Base-by-base conservation (phyloP, 345 rosid genomes). In the thale cress (Arabidopsis thaliana) region DNA sequence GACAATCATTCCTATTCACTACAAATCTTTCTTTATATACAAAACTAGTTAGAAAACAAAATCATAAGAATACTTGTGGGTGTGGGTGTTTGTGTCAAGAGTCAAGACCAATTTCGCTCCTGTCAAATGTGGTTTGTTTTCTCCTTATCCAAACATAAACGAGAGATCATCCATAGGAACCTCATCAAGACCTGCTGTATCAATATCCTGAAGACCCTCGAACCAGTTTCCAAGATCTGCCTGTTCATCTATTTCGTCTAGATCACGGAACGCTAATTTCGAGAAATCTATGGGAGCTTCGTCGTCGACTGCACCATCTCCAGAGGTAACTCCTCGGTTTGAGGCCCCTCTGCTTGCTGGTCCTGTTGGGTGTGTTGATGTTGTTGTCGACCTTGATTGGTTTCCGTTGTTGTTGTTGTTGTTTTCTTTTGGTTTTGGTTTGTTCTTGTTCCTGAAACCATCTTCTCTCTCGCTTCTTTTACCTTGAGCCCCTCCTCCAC, bases 131-230 rank as follows among this genome's bases (percentile, higher is more conserved):
- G n/a, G n/a, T 51, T 51, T 37, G 6, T 8, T 16, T 30, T 14
- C 14, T 38, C 6, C 44, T 33, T 56, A 77, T 40, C 80, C 80
- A 50, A 77, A 77, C 80, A 77, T 71, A 8, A 77, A 77, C 0
- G 88, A 75, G 33, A 96, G 90, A 75, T 93, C 97, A 73, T 96
- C 99, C 97, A 90, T 91, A 16, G 99, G 98, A 82, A 93, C 87
- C 67, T 85, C 88, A 20, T 86, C 89, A 34, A 93, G 89, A 65
- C 98, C 98, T 8, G 83, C 81, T 1, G 90, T 73, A 72, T 91
- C 97, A 53, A 83, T 84, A 69, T 85, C 99, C 70, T 84, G 98
- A 74, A 88, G 81, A 7, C 86, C 89, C 46, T 92, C 98, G 5
- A 91, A 83, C 88, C 90, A 88, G 4, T 78, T 80, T 45, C 83